These are phyloP conservation scores for Scheffersomyces titani DNA, from an alignment of 1,139 yeast genomes.

Conservation along the genomic window DNA sequence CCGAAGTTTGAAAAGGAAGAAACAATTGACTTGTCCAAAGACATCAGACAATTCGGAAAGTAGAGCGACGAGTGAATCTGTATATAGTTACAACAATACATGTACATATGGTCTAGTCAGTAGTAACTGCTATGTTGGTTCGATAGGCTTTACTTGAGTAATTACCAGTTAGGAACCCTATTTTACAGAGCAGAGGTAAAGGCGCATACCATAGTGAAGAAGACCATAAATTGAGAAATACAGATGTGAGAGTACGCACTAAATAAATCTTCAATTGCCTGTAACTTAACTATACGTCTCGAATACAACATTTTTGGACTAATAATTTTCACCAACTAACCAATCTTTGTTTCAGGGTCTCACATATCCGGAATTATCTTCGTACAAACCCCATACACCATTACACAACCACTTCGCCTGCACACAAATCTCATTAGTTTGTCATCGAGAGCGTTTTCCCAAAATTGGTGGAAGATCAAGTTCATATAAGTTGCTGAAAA, in stretches of 20 bases:
- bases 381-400: neutral
- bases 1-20: neutral
- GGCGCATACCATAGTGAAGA: neutral
- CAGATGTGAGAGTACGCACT: no score
- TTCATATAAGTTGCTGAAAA: neutral
- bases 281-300: neutral
- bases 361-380: neutral
- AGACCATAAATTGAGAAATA: no score
- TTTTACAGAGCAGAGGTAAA: no score
- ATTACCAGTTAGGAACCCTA: no score
- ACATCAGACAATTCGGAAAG: conserved; percentile 9
- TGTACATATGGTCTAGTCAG: neutral
- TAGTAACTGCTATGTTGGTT: neutral
- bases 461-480: neutral
- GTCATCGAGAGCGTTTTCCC: neutral
- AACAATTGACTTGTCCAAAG: conserved; percentile 2
- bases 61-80: neutral
- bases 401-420: neutral
- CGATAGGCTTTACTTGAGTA: no score
- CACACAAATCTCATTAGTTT: neutral
- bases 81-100: neutral
- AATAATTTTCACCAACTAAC: neutral
- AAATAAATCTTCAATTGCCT: neutral
- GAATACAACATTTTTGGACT: no score
- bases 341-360: neutral